phyloP scores from a whole-genome alignment of 192 early-diverging fungal genomes.

The Mortierella claussenii region DNA sequence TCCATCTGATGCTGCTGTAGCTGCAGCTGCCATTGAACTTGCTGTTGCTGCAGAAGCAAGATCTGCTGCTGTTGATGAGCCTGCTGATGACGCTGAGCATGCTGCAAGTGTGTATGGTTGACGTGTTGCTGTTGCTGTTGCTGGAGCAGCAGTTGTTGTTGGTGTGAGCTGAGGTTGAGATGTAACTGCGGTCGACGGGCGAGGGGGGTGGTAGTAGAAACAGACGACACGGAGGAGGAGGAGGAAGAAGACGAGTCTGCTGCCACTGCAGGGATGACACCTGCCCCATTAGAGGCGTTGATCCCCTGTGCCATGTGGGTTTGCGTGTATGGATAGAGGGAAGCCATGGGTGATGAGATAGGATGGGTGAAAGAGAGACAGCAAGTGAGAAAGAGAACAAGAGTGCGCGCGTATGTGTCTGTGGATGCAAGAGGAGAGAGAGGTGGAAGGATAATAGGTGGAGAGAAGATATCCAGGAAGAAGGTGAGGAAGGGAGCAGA shows the following conservation, averaged over 20 bases:
- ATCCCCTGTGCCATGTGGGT: conserved; percentile 6
- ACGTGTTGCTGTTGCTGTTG: conserved; percentile 2
- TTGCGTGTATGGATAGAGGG: conserved; percentile 7
- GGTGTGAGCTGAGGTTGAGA: neutral
- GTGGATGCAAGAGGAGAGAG: neutral
- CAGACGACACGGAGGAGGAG: neutral
- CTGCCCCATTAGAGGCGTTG: neutral
- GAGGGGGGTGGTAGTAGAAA: neutral
- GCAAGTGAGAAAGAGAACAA: neutral
- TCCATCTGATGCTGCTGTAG: conserved; percentile 17
- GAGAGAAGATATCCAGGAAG: neutral
- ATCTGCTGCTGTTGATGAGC: conserved; percentile 15
- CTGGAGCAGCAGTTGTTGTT: neutral
- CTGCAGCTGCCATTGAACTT: conserved; percentile 1
- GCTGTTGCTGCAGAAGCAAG: conserved; percentile 1
- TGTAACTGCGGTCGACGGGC: neutral
- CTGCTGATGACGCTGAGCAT: conserved; percentile 9
- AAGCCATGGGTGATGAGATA: neutral
- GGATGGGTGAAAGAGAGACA: neutral
- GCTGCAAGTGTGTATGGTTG: conserved; percentile 6
- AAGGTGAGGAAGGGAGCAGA: neutral
- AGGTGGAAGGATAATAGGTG: no score
- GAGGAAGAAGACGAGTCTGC: neutral
- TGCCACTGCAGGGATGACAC: no score
- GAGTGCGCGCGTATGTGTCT: no score